Percentiles rank a stretch among this genome's conserved stretches.
These are phyloP conservation scores for Leptodontidium sp. DNA, from an alignment of 2,329 filamentous ascomycete species.

Conservation along the genomic window DNA sequence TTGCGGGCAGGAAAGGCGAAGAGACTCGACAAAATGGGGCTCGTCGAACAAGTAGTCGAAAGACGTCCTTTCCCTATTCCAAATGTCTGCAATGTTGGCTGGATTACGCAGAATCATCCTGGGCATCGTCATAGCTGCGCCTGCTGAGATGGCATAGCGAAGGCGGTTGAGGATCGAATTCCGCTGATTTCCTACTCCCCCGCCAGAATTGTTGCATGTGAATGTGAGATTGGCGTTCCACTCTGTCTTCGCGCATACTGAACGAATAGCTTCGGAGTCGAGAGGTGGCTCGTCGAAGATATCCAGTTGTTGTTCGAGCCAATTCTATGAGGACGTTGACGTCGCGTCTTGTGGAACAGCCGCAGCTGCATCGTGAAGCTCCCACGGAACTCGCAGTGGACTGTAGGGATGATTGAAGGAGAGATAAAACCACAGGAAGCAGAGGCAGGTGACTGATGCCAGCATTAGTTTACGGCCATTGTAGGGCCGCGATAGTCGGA, in stretches of 20 bases:
- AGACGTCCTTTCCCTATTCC: slow-evolving; percentile 27
- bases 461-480: slow-evolving; percentile 6
- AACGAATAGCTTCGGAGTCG: slow-evolving; percentile 38
- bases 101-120: slow-evolving; percentile 35
- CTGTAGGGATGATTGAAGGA: background rate
- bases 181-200: slow-evolving; percentile 44
- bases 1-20: slow-evolving; percentile 42
- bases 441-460: background rate
- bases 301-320: slow-evolving; percentile 15
- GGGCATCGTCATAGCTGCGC: slow-evolving; percentile 37
- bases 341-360: background rate
- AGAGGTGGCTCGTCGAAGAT: slow-evolving; percentile 38
- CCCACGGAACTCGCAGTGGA: slow-evolving; percentile 2
- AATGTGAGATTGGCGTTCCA: slow-evolving; percentile 42
- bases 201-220: slow-evolving; percentile 41
- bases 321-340: background rate
- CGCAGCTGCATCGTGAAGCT: background rate
- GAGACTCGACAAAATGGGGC: slow-evolving; percentile 39
- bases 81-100: slow-evolving; percentile 36
- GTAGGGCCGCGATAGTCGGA: slow-evolving; percentile 2
- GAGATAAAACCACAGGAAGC: background rate
- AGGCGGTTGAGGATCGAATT: slow-evolving; percentile 45
- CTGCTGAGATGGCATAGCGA: slow-evolving; percentile 43
- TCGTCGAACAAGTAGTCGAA: slow-evolving; percentile 43
- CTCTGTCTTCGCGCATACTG: slow-evolving; percentile 37